Evolutionary conservation across 257 asterid species (phyloP).

Genomic region (Petunia axillaris): DNA sequence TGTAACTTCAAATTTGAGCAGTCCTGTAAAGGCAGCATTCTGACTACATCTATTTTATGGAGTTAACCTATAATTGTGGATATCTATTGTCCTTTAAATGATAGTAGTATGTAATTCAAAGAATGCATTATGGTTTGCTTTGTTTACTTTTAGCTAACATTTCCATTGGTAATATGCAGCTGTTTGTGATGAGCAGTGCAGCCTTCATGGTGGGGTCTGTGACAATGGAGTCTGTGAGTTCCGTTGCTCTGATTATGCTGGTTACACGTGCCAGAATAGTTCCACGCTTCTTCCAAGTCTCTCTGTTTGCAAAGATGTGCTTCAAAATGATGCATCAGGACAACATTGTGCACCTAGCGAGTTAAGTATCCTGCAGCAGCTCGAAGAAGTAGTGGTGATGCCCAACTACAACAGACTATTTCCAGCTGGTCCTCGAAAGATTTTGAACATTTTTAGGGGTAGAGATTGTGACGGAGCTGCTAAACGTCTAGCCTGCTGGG

Average conservation of each 20-base stretch:
- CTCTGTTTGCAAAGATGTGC: conserved; percentile 82
- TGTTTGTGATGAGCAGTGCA: conserved; percentile 93
- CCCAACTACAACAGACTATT: conserved; percentile 95
- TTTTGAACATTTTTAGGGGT: conserved; percentile 85
- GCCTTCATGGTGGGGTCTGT: conserved; percentile 99
- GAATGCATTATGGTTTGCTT: neutral
- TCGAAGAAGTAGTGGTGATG: conserved; percentile 98
- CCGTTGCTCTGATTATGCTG: conserved; percentile 98
- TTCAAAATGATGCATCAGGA: conserved; percentile 65
- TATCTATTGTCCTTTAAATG: neutral
- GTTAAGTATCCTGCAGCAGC: conserved; percentile 84
- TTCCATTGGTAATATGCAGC: conserved; percentile 55
- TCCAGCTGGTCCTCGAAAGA: conserved; percentile 94
- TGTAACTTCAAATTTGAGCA: neutral
- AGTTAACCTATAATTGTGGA: neutral
- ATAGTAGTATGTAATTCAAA: neutral
- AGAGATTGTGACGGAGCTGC: conserved; percentile 96
- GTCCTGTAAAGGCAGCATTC: neutral
- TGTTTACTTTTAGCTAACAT: conserved; percentile 5
- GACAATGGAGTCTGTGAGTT: conserved; percentile 96
- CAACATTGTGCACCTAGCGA: conserved; percentile 98
- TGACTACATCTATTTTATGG: neutral
- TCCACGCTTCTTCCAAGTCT: conserved; percentile 86
- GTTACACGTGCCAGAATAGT: conserved; percentile 98
- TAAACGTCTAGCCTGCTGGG: conserved; percentile 98